Evolutionary conservation across 1,139 yeast species (phyloP).

Genomic region (Kodamaea anthophila): DNA sequence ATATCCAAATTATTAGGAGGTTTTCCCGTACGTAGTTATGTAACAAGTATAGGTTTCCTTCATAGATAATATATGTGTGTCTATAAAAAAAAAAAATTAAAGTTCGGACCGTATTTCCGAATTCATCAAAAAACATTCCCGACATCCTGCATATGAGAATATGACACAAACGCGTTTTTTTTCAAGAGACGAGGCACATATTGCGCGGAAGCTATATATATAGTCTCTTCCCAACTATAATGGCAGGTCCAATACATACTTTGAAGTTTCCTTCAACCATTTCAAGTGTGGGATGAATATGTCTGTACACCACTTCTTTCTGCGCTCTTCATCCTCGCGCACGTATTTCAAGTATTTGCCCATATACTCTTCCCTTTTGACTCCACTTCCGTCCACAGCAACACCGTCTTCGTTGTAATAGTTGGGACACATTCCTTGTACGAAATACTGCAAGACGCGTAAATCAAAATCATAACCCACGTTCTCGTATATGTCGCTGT

Average conservation of each 20-base stretch:
- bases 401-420: conserved; percentile 28
- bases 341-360: conserved; percentile 29
- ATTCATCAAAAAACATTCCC: too few relatives aligned
- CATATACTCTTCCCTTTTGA: conserved; percentile 25
- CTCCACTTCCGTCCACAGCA: conserved; percentile 22
- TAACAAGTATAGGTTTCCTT: too few relatives aligned
- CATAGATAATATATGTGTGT: too few relatives aligned
- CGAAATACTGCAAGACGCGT: conserved; percentile 30
- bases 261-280: conserved; percentile 19
- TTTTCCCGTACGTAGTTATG: too few relatives aligned
- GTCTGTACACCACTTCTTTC: conserved; percentile 27
- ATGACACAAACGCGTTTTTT: too few relatives aligned
- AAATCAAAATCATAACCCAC: conserved; percentile 51
- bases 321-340: conserved; percentile 16
- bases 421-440: conserved; percentile 34
- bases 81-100: too few relatives aligned
- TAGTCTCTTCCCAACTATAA: too few relatives aligned
- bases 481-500: conserved; percentile 32
- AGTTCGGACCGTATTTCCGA: too few relatives aligned
- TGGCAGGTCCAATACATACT: conserved; percentile 4
- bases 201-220: too few relatives aligned
- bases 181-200: too few relatives aligned
- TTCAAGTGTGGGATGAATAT: conserved; percentile 25
- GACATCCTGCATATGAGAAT: too few relatives aligned
- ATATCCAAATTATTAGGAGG: too few relatives aligned